Conservation (phyloP, 352 stramenopile species). For the Phytopythium mirpurense region DNA sequence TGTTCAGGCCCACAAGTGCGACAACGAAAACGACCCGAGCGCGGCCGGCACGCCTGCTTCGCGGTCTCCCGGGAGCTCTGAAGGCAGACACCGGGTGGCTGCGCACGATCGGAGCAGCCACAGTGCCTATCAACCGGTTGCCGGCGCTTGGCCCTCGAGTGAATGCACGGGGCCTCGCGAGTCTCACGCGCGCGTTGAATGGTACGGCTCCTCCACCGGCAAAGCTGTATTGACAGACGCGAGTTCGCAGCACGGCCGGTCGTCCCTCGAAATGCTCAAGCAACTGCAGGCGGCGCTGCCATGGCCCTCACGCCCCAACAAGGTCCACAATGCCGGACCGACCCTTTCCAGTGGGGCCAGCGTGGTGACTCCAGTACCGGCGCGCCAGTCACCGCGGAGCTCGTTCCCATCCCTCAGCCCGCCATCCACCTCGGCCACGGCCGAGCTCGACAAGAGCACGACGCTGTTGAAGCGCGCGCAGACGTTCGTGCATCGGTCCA, state of each 20-base stretch:
- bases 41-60: no score
- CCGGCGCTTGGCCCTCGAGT: no score
- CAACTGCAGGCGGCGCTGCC: conserved; percentile 23
- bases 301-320: conserved; percentile 16
- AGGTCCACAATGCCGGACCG: conserved; percentile 20
- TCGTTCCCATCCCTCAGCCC: not conserved
- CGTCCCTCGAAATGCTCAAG: conserved; percentile 30
- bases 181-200: not conserved
- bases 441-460: not conserved
- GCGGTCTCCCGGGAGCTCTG: no score
- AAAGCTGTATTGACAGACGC: no score
- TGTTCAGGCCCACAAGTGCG: no score
- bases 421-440: not conserved
- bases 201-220: no score
- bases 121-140: no score
- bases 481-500: not conserved
- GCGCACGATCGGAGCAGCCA: no score
- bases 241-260: no score
- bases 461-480: not conserved
- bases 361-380: not conserved
- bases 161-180: not conserved
- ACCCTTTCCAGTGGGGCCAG: not conserved
- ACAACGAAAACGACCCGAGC: no score
- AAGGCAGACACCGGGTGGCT: not conserved
- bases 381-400: not conserved